phyloP scores from a whole-genome alignment of 331 rosid genomes.

The Quercus phellos region DNA sequence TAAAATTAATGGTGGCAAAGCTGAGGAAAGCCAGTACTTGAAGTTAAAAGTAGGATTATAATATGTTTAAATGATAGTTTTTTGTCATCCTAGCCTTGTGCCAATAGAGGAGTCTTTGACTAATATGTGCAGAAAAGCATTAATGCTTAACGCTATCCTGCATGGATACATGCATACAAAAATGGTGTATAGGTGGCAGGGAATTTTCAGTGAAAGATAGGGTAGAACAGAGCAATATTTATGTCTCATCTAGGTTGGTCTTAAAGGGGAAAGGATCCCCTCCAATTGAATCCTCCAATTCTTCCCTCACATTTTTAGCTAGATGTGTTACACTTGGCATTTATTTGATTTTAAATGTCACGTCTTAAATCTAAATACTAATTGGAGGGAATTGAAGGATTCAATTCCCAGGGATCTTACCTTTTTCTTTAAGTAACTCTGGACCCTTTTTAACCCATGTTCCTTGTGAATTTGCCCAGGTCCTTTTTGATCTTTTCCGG shows the following conservation, averaged over 20 bases:
- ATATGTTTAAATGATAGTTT: background rate
- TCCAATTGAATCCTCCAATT: no score
- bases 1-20: no score
- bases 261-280: no score
- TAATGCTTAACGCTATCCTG: background rate
- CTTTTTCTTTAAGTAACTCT: background rate
- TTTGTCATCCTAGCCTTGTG: background rate
- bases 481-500: slow-evolving; percentile 78
- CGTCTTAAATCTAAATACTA: no score
- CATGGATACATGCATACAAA: background rate
- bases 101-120: background rate
- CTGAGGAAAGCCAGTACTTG: no score
- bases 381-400: no score
- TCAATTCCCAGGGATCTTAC: no score
- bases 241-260: background rate
- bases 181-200: background rate
- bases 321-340: no score
- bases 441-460: slow-evolving; percentile 12
- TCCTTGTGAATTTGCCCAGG: slow-evolving; percentile 38
- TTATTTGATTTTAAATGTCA: no score
- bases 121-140: background rate
- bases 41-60: background rate
- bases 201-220: background rate
- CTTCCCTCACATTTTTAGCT: no score
- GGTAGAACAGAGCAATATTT: background rate